phyloP scores from a whole-genome alignment of 2,329 filamentous ascomycete genomes.

The Nannizzia gypsea region DNA sequence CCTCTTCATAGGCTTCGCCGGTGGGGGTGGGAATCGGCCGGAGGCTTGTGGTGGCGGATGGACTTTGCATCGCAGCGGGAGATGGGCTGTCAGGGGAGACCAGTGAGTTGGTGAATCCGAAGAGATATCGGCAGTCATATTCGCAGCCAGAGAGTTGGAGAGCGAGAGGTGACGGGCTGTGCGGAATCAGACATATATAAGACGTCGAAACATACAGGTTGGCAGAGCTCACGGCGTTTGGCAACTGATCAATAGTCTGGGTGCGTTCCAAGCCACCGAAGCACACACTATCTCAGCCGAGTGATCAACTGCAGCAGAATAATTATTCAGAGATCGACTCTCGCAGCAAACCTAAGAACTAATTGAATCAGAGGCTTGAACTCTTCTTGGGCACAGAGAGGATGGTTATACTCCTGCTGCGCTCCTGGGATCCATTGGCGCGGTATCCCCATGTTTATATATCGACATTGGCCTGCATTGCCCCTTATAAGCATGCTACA shows the following conservation, averaged over 20 bases:
- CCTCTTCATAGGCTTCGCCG: neutral
- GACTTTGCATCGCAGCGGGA: neutral
- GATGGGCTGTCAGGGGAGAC: neutral
- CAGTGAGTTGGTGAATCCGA: neutral
- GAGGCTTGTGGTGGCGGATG: neutral
- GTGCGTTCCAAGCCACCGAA: neutral
- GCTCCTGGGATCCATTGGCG: neutral
- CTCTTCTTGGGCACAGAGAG: neutral
- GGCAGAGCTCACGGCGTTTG: neutral
- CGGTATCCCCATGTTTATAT: neutral
- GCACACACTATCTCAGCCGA: neutral
- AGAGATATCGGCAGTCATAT: neutral
- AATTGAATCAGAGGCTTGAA: neutral
- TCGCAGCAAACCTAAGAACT: neutral
- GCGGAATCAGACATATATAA: neutral
- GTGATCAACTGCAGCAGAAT: neutral
- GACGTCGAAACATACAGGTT: neutral
- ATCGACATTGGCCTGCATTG: neutral
- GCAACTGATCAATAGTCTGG: constrained; percentile 1
- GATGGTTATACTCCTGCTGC: no score
- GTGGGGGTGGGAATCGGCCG: neutral
- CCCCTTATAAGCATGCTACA: neutral
- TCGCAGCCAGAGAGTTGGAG: neutral
- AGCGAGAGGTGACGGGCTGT: neutral
- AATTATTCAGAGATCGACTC: neutral